Conservation (phyloP, 148 eudicot species). For the Selenicereus undatus region DNA sequence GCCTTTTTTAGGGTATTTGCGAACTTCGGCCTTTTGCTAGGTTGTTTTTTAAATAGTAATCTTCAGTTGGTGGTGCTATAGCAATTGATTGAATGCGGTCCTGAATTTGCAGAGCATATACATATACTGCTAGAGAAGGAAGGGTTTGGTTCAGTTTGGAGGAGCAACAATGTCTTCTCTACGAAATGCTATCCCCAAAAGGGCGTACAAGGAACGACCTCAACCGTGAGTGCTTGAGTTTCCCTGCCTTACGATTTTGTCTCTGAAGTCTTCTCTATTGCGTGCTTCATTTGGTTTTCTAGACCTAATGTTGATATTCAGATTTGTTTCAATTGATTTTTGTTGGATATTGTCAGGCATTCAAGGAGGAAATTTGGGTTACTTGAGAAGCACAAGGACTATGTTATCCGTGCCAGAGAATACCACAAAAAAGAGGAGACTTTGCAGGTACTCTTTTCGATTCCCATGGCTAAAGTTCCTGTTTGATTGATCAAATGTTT, state of each 20-base stretch:
- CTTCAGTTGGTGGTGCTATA: not conserved
- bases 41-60: not conserved
- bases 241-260: not conserved
- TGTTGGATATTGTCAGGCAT: slow-evolving; percentile 27
- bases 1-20: not conserved
- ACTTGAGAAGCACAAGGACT: slow-evolving; percentile 88
- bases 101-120: slow-evolving; percentile 6
- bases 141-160: not conserved
- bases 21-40: not conserved
- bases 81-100: not conserved
- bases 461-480: not conserved
- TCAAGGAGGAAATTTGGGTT: slow-evolving; percentile 62
- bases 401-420: slow-evolving; percentile 65
- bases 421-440: slow-evolving; percentile 78
- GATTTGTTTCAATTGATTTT: not conserved
- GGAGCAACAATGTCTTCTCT: slow-evolving; percentile 59
- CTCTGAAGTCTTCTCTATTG: no score
- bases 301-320: not conserved
- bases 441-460: slow-evolving; percentile 37
- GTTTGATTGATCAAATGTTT: not conserved
- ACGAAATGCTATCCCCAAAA: slow-evolving; percentile 59
- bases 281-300: not conserved
- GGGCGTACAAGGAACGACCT: slow-evolving; percentile 79
- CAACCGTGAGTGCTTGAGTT: slow-evolving; percentile 64
- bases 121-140: not conserved